Base-by-base conservation (phyloP, 352 stramenopile species). In the Elongisporangium prolatum region DNA sequence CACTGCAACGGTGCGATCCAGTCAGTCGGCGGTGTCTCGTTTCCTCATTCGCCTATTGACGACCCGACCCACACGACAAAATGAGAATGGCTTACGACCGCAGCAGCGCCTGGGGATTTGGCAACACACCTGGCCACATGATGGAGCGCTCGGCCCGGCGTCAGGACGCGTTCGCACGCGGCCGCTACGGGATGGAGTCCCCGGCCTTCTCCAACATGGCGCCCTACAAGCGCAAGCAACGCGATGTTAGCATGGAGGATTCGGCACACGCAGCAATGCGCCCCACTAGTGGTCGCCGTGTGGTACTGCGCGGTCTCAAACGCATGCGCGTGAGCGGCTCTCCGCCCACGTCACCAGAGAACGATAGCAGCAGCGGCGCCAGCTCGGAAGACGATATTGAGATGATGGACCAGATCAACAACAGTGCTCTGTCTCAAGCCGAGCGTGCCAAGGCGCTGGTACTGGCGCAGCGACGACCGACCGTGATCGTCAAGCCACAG, bases 271-370 rank as follows among this genome's bases (percentile, higher is more conserved):
- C 54, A 61, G 10, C 56, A 57, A 17, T 49, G 52, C 22, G 48
- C 56, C 37, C 48, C 20, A 48, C 47, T 21, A 48, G 21, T 0
- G 48, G 57, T 9, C 51, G 58, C 0, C 61, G 59, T 50, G 54
- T 65, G 1, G 61, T 89, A n/a, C 48, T 89, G 38, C 68, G 87
- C n/a, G 68, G 80, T 1, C 54, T 92, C 40, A 92, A 90, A 59
- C 78, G 83, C 48, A 77, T 92, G 74, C 80, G 83, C 10, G 63
- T 92, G 38, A 71, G 78, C 40, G 86, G 75, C 1, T 77, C 80
- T 13, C 69, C 71, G 0, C 58, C 54, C 1, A 60, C 63, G 8
- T 52, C 60, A 1, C 58, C 67, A 4, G 59, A 37, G 47, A 57
- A 50, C 16, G 50, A 37, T 21, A 58, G 20, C 48, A 9, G 21